phyloP scores from a whole-genome alignment of 306 rosid species.

The Vachellia collinsii region DNA sequence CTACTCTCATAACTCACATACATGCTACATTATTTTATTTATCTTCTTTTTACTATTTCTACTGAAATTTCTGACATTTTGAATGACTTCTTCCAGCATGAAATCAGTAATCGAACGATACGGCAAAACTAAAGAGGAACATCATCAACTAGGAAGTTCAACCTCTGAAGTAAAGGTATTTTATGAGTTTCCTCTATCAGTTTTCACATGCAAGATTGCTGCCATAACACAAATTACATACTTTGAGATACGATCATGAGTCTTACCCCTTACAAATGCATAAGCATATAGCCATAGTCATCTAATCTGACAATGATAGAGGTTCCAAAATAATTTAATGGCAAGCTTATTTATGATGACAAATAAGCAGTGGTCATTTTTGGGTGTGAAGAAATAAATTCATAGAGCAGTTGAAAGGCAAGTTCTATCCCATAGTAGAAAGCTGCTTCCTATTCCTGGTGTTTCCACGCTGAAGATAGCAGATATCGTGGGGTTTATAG shows the following conservation, averaged over 20 bases:
- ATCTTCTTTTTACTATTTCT: not conserved
- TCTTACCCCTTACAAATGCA: not conserved
- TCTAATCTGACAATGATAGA: not conserved
- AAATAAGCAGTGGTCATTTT: not conserved
- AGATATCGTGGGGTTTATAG: not conserved
- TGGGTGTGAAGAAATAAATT: not conserved
- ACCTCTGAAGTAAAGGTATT: constrained; percentile 74
- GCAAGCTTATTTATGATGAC: not conserved
- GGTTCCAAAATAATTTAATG: constrained; percentile 22
- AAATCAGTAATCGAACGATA: constrained; percentile 68
- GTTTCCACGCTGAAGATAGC: not conserved
- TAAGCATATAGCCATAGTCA: constrained; percentile 10
- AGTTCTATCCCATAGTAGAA: constrained; percentile 11
- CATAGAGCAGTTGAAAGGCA: not conserved
- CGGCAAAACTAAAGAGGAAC: constrained; percentile 66
- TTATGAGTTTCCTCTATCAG: not conserved
- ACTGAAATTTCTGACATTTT: constrained; percentile 38
- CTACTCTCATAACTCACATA: not conserved
- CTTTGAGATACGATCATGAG: not conserved
- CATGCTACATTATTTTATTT: not conserved
- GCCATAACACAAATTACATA: not conserved
- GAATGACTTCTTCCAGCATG: constrained; percentile 54
- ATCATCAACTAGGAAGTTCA: constrained; percentile 51
- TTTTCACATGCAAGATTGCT: not conserved
- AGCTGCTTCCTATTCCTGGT: not conserved